Base-by-base conservation (phyloP, 257 asterid genomes). In the Solanum lignicaule region DNA sequence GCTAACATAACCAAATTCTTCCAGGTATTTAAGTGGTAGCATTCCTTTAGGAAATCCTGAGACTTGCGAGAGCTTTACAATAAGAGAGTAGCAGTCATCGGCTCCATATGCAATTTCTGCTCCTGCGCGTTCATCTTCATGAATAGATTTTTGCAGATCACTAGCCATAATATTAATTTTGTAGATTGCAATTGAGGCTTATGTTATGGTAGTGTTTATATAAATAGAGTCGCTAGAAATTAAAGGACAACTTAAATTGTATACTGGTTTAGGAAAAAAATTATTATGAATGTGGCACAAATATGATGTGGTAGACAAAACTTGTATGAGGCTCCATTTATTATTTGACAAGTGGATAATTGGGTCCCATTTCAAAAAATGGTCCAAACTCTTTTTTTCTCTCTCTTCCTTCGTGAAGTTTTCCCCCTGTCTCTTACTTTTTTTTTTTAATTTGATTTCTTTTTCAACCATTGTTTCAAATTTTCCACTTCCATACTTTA, bases 21-120 rank as follows among this genome's bases (percentile, higher is more conserved):
- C 97, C 10, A 96, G 94, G 88, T 94, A 93, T 89, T 95, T 93
- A 21, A 96, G 94, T 18, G 98, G 98, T 1, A 96, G 93, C 36
- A 95, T 93, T 31, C 96, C 98, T 52, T 83, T 88, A 1, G 98
- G 98, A 72, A 96, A 96, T 21, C 98, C 98, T n/a, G 95, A 88
- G 86, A 93, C 97, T 55, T 43, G 29, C 5, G 95, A 93, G 75
- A 93, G 92, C 79, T 89, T 92, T 33, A 91, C 33, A 81, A 98
- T 94, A 87, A 94, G 94, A 62, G 86, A 65, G 79, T 83, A 87
- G 92, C 99, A 95, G 11, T 92, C 94, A n/a, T 93, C 94, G 6
- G 88, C 58, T 46, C 58, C 58, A 46, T 46, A 46, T 46, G 58
- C 58, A 46, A 46, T 46, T 46, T 46, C 58, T 46, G 58, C 20